Percentiles rank a stretch among this genome's conserved stretches.
These are phyloP conservation scores for Rubia balearica DNA, from an alignment of 305 asterid genomes.

Conservation along the genomic window DNA sequence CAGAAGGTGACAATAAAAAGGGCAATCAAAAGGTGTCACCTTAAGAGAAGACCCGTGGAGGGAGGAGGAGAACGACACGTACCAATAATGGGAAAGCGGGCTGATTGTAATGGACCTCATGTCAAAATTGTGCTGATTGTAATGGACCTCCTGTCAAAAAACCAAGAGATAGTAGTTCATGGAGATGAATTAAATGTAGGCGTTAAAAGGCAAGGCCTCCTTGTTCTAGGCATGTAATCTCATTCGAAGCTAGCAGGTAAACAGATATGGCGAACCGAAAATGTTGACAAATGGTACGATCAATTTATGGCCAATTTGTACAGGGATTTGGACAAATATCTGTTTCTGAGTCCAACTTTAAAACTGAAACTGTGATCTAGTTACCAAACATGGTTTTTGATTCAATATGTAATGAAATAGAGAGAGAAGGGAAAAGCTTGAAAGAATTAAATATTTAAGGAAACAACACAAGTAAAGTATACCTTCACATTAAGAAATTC, in stretches of 20 bases:
- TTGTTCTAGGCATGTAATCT: neutral
- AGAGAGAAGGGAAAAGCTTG: neutral
- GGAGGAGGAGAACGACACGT: no score
- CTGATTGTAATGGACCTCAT: no score
- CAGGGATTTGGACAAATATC: neutral
- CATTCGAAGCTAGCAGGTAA: constrained; percentile 1
- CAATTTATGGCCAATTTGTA: neutral
- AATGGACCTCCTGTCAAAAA: constrained; percentile 78
- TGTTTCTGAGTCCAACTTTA: no score
- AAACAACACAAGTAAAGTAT: constrained; percentile 17
- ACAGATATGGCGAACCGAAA: neutral
- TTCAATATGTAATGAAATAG: neutral
- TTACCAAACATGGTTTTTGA: neutral
- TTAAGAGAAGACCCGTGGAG: no score
- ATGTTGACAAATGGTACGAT: neutral
- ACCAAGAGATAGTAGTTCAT: neutral
- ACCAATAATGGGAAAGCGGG: no score
- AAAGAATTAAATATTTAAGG: neutral
- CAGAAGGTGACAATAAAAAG: no score
- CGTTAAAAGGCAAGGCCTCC: neutral
- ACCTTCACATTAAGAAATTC: constrained; percentile 96
- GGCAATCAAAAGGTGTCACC: no score
- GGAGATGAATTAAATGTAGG: neutral
- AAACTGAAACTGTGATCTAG: neutral
- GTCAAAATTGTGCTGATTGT: constrained; percentile 92